Evolutionary conservation across 768 basidiomycete genomes (phyloP), one percentile per base, ranked within the genome.

Genomic region (Phanerodontia chrysosporium): DNA sequence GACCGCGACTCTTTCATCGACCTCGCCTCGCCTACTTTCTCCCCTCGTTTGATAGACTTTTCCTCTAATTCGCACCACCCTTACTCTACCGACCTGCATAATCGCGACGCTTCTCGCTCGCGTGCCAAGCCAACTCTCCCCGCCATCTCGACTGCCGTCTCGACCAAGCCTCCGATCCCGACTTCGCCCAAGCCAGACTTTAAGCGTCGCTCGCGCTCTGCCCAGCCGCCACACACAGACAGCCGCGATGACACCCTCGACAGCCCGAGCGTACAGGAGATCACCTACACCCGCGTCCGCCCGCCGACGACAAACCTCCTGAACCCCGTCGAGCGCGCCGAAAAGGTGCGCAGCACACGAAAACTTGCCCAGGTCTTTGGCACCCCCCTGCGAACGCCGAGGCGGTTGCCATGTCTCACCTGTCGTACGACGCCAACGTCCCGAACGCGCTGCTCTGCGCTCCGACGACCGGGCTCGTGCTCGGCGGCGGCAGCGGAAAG

Each of bases 321-420:
- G 49, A 76, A 77, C 62, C 74, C 83, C 18, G 76, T 79, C 12
- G 84, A 88, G 62, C 89, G 91, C 29, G 81, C 86, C 0, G 89
- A 89, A 51, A 83, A 87, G 58, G 76, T 93, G 30, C 78, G 83
- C 55, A 87, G 86, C 64, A 82, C 85, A 52, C 84, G 87, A 65
- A 94, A 94, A 71, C 80, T 93, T 49, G 78, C 87, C n/a, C 85
- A 86, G 62, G 74, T 93, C n/a, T 86, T 93, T 56, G 91, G 44
- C 79, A 83, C 70, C 83, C 78, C 2, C 89, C 87, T 9, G 60
- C 58, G 45, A 58, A 53, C 45, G n/a, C 32, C 25, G 62, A 63
- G 39, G 51, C 59, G 8, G 24, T 46, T 25, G 59, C 59, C 16
- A 22, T 60, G 9, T 56, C 58, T 18, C 58, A 49, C 28, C 21